A percentile compares a stretch with the other conserved stretches of the same genome.
These are phyloP conservation scores for Cercospora beticola DNA, from an alignment of 2,329 filamentous ascomycete genomes.

Conservation along the genomic window DNA sequence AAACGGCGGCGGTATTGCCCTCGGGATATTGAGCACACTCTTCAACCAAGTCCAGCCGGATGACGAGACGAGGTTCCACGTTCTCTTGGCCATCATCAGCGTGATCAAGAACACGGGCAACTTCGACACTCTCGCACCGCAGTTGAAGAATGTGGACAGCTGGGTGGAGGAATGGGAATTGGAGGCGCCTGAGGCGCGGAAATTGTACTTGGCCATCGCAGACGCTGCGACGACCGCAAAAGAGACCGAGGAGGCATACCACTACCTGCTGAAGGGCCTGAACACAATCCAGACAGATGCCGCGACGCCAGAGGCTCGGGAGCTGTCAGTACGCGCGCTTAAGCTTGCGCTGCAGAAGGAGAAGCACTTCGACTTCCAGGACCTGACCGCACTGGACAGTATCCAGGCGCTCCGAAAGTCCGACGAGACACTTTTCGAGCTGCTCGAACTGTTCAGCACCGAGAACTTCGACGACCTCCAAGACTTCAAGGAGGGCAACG, in stretches of 20 bases:
- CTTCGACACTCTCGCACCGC: constrained; percentile 80
- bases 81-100: constrained; percentile 83
- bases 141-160: constrained; percentile 75
- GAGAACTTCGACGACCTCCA: constrained; percentile 94
- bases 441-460: constrained; percentile 92
- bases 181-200: constrained; percentile 77
- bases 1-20: constrained; percentile 80
- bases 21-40: constrained; percentile 88
- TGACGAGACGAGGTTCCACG: constrained; percentile 81
- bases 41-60: constrained; percentile 86
- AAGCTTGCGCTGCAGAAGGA: constrained; percentile 66
- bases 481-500: constrained; percentile 90
- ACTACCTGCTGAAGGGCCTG: constrained; percentile 73
- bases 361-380: constrained; percentile 70
- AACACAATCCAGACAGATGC: constrained; percentile 67
- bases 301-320: constrained; percentile 54
- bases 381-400: constrained; percentile 68
- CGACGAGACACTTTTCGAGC: constrained; percentile 80
- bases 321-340: constrained; percentile 63
- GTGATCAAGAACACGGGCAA: constrained; percentile 64
- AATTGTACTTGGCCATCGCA: constrained; percentile 78
- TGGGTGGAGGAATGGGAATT: constrained; percentile 85
- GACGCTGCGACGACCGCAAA: constrained; percentile 76
- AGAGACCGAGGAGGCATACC: constrained; percentile 72
- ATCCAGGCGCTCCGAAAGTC: constrained; percentile 85